Base-by-base conservation (phyloP, 441 rosid genomes). In the Biscutella laevigata region DNA sequence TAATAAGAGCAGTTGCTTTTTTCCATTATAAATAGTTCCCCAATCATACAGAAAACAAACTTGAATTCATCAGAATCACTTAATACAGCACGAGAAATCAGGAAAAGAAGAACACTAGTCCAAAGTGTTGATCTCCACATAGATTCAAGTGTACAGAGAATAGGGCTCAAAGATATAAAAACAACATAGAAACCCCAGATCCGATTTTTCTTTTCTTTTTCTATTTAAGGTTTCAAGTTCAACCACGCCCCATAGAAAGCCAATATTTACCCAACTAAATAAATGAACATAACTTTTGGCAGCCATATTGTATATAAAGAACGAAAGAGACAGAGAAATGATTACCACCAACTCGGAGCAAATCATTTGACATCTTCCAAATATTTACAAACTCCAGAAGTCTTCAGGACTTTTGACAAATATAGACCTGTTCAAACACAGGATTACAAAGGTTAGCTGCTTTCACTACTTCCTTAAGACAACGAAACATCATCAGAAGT, bases 391-490 rank as follows among this genome's bases (percentile, higher is more conserved):
- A 33, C 58, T 41, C 57, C 68, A 56, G 24, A 47, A 65, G 69
- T 35, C 53, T 48, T 49, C 48, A 12, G 22, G 59, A 57, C 28
- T 41, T 20, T 35, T 19, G 56, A 53, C 10, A 66, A 16, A 45
- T 44, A 67, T 57, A 48, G 56, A 49, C 63, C 69, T 64, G 63
- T 57, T 51, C 59, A 57, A 35, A 57, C 33, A 41, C 26, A 8
- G 16, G 41, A 32, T 30, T 47, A 45, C 22, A 29, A 25, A 42
- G 28, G 29, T 50, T 22, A 57, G 53, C 6, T 15, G 49, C 30
- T 49, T 6, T 43, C 27, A 22, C 21, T 27, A 7, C 5, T 25
- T 16, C 6, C 7, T 48, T 40, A n/a, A 33, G 59, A 35, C 4
- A 11, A 29, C 28, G 28, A 12, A 27, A 35, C 14, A 35, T 36